These are phyloP conservation scores for Nicotiana undulata DNA, from an alignment of 257 asterid genomes.

Conservation along the genomic window DNA sequence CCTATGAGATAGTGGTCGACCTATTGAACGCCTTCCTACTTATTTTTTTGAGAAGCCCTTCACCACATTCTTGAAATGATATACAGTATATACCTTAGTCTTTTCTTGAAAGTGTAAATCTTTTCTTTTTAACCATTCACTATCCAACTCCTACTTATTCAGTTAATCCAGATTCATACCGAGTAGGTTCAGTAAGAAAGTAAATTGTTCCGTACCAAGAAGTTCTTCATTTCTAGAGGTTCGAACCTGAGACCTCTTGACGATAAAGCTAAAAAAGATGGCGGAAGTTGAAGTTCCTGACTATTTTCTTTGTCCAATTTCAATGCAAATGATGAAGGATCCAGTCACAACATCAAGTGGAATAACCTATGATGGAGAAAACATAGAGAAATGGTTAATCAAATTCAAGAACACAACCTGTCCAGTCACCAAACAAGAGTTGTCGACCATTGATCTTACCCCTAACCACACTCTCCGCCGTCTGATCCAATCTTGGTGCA, in stretches of 20 bases:
- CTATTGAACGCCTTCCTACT: too few relatives aligned
- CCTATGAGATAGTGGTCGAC: too few relatives aligned
- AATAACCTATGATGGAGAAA: conserved; percentile 58
- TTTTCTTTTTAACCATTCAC: not conserved
- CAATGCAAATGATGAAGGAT: conserved; percentile 75
- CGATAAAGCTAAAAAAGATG: conserved; percentile 4
- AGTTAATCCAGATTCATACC: too few relatives aligned
- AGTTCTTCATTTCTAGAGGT: accelerated
- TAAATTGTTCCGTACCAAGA: not conserved
- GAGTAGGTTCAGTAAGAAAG: not conserved
- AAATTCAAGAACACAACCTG: conserved; percentile 33
- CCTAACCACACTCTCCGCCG: conserved; percentile 69
- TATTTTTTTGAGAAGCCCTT: too few relatives aligned
- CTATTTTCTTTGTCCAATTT: conserved; percentile 65
- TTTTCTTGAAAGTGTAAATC: not conserved
- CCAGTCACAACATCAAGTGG: conserved; percentile 66
- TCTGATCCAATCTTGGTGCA: conserved; percentile 70
- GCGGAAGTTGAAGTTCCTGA: conserved; percentile 43
- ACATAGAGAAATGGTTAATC: conserved; percentile 60
- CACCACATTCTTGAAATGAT: not conserved
- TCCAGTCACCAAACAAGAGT: conserved; percentile 51
- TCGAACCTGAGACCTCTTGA: not conserved
- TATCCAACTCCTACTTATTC: too few relatives aligned
- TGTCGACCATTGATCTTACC: conserved; percentile 37
- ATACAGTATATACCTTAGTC: not conserved